A percentile compares a stretch with the other conserved stretches of the same genome.
Conservation (phyloP, 1,139 yeast genomes). For the Meyerozyma guilliermondii region DNA sequence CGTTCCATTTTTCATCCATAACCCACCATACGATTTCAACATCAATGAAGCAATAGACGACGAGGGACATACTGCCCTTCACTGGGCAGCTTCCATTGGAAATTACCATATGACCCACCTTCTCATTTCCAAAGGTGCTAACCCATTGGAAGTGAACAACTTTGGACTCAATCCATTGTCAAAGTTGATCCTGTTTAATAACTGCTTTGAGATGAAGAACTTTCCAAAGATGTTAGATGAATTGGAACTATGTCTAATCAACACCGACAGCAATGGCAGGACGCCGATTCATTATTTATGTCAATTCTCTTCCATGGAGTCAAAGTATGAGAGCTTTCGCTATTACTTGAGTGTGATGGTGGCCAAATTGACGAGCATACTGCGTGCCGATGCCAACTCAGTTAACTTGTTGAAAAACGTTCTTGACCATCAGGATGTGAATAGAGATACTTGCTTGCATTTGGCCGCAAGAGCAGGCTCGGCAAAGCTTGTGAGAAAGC, state of each 20-base stretch:
- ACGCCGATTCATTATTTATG: constrained; percentile 71
- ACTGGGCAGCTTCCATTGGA: constrained; percentile 97
- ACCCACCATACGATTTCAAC: constrained; percentile 77
- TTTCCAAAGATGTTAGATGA: constrained; percentile 68
- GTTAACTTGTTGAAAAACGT: constrained; percentile 54
- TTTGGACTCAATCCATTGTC: constrained; percentile 84
- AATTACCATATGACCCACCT: constrained; percentile 67
- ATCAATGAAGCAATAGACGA: constrained; percentile 87
- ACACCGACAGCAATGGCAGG: constrained; percentile 68
- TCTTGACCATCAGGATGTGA: constrained; percentile 61
- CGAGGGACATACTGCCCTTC: constrained; percentile 93
- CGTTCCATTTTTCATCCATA: constrained; percentile 68
- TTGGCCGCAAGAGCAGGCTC: constrained; percentile 49
- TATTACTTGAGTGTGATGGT: constrained; percentile 35
- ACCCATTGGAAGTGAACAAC: constrained; percentile 66
- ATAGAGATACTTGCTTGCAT: constrained; percentile 68
- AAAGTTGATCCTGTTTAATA: constrained; percentile 78
- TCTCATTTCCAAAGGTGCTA: constrained; percentile 68
- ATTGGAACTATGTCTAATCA: constrained; percentile 63
- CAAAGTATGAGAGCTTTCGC: constrained; percentile 41
- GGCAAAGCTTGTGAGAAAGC: constrained; percentile 30
- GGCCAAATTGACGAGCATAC: constrained; percentile 32
- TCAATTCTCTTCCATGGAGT: constrained; percentile 50
- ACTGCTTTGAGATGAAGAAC: constrained; percentile 75
- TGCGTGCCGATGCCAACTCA: constrained; percentile 20